These are phyloP conservation scores for Pyrenophora teres DNA, from an alignment of 2,329 filamentous ascomycete species.

Conservation along the genomic window DNA sequence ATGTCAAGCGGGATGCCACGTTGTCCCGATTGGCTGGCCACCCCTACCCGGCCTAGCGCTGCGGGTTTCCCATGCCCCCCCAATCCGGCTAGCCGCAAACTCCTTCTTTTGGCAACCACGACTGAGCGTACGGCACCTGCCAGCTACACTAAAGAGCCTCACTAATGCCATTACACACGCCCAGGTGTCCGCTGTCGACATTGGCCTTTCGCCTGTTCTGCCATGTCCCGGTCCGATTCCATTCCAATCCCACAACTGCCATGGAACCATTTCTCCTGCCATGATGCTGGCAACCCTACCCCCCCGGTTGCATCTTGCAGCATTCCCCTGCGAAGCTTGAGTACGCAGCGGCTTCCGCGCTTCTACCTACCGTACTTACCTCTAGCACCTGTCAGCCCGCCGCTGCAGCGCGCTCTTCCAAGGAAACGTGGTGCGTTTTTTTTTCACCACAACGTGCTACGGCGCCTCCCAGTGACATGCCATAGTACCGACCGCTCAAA, in stretches of 20 bases:
- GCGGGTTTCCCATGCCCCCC: neutral
- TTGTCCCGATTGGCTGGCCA: conserved; percentile 7
- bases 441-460: neutral
- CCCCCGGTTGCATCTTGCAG: conserved; percentile 4
- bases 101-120: neutral
- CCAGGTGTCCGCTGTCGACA: neutral
- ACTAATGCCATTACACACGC: neutral
- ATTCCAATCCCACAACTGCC: neutral
- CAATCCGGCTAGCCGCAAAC: neutral
- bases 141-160: conserved; percentile 4
- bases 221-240: neutral
- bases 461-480: neutral
- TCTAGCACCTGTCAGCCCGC: neutral
- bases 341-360: conserved; percentile 7
- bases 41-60: neutral
- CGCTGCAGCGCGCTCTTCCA: neutral
- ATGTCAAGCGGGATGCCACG: conserved; percentile 4
- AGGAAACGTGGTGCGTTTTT: neutral
- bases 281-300: conserved; percentile 1
- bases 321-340: neutral
- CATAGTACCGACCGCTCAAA: neutral
- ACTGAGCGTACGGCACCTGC: neutral
- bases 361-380: neutral
- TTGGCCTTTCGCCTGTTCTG: conserved; percentile 4
- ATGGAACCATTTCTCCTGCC: conserved; percentile 8